A percentile compares a stretch with the other conserved stretches of the same genome.
Evolutionary conservation across 1,139 yeast species (phyloP).

Genomic region (Yamadazyma buinensis): DNA sequence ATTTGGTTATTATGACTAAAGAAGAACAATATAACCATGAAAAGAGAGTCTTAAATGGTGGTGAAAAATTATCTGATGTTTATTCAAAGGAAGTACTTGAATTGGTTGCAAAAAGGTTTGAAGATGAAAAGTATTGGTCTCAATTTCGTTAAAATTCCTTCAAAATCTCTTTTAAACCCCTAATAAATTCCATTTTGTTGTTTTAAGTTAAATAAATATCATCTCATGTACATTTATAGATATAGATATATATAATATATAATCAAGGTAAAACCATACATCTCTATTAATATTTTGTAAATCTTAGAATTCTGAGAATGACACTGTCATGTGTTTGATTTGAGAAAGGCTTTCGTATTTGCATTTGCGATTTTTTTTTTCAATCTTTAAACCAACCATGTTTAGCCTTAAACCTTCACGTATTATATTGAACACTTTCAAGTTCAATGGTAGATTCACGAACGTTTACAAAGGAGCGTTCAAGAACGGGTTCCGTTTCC

Average conservation of each 20-base stretch:
- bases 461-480: background rate
- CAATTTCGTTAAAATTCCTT: slow-evolving; percentile 33
- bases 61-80: slow-evolving; percentile 56
- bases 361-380: no score
- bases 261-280: no score
- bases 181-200: no score
- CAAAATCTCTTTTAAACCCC: background rate
- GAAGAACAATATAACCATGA: slow-evolving; percentile 85
- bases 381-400: slow-evolving; percentile 1
- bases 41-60: slow-evolving; percentile 63
- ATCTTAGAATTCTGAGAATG: no score
- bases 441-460: background rate
- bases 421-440: slow-evolving; percentile 1
- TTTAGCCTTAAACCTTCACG: slow-evolving; percentile 1
- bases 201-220: no score
- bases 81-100: slow-evolving; percentile 60
- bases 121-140: slow-evolving; percentile 71
- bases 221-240: no score
- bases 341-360: no score
- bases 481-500: slow-evolving; percentile 15
- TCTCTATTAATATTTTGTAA: no score
- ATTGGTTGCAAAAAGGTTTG: slow-evolving; percentile 58
- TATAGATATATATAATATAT: no score
- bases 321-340: no score
- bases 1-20: slow-evolving; percentile 82